Conservation (phyloP, 2,329 filamentous ascomycete species). For the Hypoxylon sp. region DNA sequence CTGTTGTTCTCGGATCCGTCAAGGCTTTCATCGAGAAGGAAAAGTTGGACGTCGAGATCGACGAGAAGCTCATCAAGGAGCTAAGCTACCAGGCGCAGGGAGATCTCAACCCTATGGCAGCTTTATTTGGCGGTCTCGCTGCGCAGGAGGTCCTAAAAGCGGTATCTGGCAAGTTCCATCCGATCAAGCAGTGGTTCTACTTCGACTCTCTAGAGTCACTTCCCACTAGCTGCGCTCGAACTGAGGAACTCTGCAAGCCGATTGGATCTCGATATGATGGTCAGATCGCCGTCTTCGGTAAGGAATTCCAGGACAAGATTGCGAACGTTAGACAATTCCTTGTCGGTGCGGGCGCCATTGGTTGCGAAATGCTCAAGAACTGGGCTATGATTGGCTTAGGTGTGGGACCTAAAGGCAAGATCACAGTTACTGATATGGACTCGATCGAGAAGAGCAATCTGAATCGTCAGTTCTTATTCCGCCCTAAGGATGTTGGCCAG, state of each 20-base stretch:
- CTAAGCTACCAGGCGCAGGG: constrained; percentile 94
- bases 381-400: constrained; percentile 99
- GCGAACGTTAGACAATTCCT: constrained; percentile 92
- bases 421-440: constrained; percentile 96
- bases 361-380: constrained; percentile 99
- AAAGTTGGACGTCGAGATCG: constrained; percentile 83
- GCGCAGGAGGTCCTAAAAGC: constrained; percentile 97
- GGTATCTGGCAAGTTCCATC: constrained; percentile 96
- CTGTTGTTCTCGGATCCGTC: constrained; percentile 80
- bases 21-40: constrained; percentile 80
- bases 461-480: constrained; percentile 97
- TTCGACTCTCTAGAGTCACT: constrained; percentile 98
- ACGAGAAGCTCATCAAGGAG: constrained; percentile 93
- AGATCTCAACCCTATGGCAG: constrained; percentile 91
- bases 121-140: constrained; percentile 92
- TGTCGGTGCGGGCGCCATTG: constrained; percentile 95
- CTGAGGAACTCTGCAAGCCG: constrained; percentile 89
- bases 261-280: constrained; percentile 91
- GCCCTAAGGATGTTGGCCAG: constrained; percentile 90
- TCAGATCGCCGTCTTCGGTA: constrained; percentile 95
- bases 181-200: constrained; percentile 96
- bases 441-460: constrained; percentile 99
- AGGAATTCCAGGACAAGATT: constrained; percentile 93
- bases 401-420: constrained; percentile 87
- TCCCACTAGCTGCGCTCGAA: constrained; percentile 79